phyloP scores from a whole-genome alignment of 805 yeast genomes.

The Zygosaccharomyces gambellarensis region DNA sequence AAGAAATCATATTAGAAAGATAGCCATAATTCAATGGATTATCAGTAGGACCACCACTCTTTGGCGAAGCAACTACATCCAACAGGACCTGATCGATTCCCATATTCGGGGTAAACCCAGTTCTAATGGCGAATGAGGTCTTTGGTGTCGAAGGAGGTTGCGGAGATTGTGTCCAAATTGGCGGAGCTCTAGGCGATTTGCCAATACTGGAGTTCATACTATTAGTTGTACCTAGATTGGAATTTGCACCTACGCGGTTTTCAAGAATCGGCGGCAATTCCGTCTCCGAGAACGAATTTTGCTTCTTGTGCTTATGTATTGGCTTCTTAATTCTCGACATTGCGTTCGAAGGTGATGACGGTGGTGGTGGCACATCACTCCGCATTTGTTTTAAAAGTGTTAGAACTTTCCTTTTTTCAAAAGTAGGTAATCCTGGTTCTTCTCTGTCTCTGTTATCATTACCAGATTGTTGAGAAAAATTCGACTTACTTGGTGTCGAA shows the following conservation, averaged over 20 bases:
- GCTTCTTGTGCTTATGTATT: constrained; percentile 5
- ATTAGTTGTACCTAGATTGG: not conserved
- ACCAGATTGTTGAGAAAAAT: not conserved
- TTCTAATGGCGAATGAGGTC: constrained; percentile 21
- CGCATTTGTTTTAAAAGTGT: constrained; percentile 31
- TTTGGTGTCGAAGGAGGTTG: constrained; percentile 27
- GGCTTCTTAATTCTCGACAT: constrained; percentile 2
- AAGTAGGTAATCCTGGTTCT: constrained; percentile 6
- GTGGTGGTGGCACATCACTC: constrained; percentile 11
- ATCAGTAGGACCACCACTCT: constrained; percentile 9
- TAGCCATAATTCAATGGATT: constrained; percentile 6
- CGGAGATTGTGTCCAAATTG: constrained; percentile 16
- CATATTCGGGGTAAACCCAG: constrained; percentile 26
- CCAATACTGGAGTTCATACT: not conserved
- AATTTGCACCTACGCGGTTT: constrained; percentile 2
- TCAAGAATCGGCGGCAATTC: constrained; percentile 1
- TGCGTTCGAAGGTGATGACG: not conserved
- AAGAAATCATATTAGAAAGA: constrained; percentile 7
- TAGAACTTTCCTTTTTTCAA: constrained; percentile 27
- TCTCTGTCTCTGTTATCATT: not conserved
- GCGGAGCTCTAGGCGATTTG: constrained; percentile 8
- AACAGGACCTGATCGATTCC: constrained; percentile 25
- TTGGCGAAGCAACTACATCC: constrained; percentile 16
- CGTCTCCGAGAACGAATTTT: not conserved
- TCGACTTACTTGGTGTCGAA: not conserved